These are phyloP conservation scores for Pleurostoma richardsiae DNA, from an alignment of 2,329 filamentous ascomycete species.

Conservation along the genomic window DNA sequence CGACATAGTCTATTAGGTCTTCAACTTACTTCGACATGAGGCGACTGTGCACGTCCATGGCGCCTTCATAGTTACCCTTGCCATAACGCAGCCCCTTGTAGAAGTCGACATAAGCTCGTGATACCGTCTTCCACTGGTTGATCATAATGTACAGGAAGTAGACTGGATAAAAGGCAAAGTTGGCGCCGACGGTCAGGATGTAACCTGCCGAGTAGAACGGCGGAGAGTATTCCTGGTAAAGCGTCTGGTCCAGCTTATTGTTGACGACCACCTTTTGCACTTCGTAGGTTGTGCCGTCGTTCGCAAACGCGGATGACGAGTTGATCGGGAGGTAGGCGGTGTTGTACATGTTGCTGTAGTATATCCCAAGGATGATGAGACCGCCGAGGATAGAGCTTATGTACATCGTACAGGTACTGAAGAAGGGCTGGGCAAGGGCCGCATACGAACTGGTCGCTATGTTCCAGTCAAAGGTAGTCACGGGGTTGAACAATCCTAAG, in stretches of 20 bases:
- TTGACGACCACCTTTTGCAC: slow-evolving; percentile 30
- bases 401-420: slow-evolving; percentile 29
- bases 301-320: slow-evolving; percentile 37
- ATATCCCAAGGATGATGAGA: slow-evolving; percentile 33
- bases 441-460: slow-evolving; percentile 31
- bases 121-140: slow-evolving; percentile 32
- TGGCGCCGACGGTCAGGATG: slow-evolving; percentile 32
- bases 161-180: slow-evolving; percentile 38
- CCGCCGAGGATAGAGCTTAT: slow-evolving; percentile 26
- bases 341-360: slow-evolving; percentile 36
- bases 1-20: no score
- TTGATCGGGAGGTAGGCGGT: slow-evolving; percentile 44
- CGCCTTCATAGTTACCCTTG: slow-evolving; percentile 32
- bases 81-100: slow-evolving; percentile 30
- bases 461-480: slow-evolving; percentile 48
- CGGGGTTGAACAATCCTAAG: slow-evolving; percentile 39
- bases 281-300: slow-evolving; percentile 33
- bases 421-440: slow-evolving; percentile 32
- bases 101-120: slow-evolving; percentile 30
- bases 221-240: slow-evolving; percentile 36
- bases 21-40: slow-evolving; percentile 19
- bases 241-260: slow-evolving; percentile 28
- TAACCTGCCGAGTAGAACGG: slow-evolving; percentile 38
- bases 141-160: slow-evolving; percentile 37
- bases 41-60: slow-evolving; percentile 35